phyloP scores from a whole-genome alignment of 108 stramenopile species.

The Schizochytrium sp. region DNA sequence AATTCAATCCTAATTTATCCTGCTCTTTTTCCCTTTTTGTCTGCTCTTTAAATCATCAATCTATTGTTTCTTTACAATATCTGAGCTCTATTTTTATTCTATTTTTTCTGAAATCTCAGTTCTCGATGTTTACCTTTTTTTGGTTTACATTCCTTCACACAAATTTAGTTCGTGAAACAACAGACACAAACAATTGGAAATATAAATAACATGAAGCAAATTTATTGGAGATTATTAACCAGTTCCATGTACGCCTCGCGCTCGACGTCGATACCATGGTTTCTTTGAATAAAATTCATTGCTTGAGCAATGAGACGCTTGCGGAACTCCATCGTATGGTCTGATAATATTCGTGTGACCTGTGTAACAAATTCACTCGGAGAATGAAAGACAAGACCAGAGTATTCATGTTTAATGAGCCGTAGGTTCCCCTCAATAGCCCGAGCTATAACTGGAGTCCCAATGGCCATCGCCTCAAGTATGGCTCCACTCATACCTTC shows the following conservation, averaged over 20 bases:
- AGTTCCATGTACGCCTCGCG: too few relatives aligned
- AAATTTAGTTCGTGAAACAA: too few relatives aligned
- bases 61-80: neutral
- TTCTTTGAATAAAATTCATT: neutral
- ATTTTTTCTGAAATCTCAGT: neutral
- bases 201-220: too few relatives aligned
- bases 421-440: neutral
- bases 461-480: slow-evolving; percentile 37
- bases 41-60: neutral
- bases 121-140: too few relatives aligned
- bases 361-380: neutral
- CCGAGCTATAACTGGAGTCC: slow-evolving; percentile 41
- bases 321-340: neutral
- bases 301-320: neutral
- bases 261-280: neutral
- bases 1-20: too few relatives aligned
- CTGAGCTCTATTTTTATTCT: neutral
- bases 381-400: slow-evolving; percentile 5
- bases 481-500: slow-evolving; percentile 46
- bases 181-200: too few relatives aligned
- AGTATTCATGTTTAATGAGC: neutral
- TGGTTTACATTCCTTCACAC: too few relatives aligned
- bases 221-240: too few relatives aligned
- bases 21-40: too few relatives aligned
- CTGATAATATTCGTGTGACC: neutral